These are phyloP conservation scores for Zasmidium cellare DNA, from an alignment of 2,329 filamentous ascomycete species.

Conservation along the genomic window DNA sequence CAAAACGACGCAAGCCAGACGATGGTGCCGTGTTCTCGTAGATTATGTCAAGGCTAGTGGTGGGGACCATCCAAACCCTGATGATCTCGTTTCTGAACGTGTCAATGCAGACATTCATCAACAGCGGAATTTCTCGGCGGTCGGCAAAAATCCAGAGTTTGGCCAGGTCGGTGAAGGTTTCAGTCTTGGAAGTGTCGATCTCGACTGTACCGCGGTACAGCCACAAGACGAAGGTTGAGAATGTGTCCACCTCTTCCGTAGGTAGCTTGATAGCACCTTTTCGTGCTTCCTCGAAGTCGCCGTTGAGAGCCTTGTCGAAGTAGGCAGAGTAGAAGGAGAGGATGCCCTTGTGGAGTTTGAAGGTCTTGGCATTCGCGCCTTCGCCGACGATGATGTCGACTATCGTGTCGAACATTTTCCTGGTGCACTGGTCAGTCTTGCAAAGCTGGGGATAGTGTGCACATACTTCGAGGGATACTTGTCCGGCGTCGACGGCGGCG, in stretches of 20 bases:
- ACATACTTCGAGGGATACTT: conserved; percentile 8
- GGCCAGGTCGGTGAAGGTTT: background rate
- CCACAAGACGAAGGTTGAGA: conserved; percentile 14
- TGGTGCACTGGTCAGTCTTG: background rate
- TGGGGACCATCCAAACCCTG: background rate
- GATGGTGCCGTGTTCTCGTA: conserved; percentile 5
- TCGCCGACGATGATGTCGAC: conserved; percentile 15
- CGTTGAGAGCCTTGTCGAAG: conserved; percentile 18
- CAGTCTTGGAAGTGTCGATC: background rate
- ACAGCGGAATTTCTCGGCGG: conserved; percentile 11
- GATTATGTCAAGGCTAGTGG: background rate
- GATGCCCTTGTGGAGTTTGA: conserved; percentile 22
- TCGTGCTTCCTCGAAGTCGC: conserved; percentile 12
- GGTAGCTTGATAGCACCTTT: conserved; percentile 8
- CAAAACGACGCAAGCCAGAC: background rate
- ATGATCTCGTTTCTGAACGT: background rate
- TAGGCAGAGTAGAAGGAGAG: conserved; percentile 26
- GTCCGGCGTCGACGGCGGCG: conserved; percentile 9
- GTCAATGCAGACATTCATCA: conserved; percentile 13
- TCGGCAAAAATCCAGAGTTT: conserved; percentile 14
- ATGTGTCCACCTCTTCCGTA: conserved; percentile 5
- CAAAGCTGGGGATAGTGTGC: background rate
- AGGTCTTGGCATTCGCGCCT: conserved; percentile 7
- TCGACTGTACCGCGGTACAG: conserved; percentile 10
- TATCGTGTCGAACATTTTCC: conserved; percentile 52